A percentile compares a stretch with the other conserved stretches of the same genome.
Evolutionary conservation across 2,329 filamentous ascomycete genomes (phyloP).

Genomic region (Beauveria caledonica): DNA sequence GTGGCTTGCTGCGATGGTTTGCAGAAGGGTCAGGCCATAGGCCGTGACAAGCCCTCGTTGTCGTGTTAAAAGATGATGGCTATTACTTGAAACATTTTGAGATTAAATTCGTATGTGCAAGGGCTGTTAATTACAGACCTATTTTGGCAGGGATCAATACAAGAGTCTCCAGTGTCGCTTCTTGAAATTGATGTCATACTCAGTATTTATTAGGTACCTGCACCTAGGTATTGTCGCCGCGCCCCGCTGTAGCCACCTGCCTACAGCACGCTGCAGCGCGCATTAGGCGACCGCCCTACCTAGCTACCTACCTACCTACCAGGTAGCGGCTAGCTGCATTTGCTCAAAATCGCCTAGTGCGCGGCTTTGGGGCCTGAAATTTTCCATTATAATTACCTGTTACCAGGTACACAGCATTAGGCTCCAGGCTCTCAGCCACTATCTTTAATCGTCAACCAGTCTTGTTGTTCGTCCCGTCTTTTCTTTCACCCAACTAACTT

Average conservation of each 20-base stretch:
- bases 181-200: too few species aligned
- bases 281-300: not conserved
- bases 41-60: too few species aligned
- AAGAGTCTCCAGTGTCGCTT: too few species aligned
- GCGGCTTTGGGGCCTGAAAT: slow-evolving; percentile 14
- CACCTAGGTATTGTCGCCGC: too few species aligned
- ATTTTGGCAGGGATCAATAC: too few species aligned
- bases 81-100: too few species aligned
- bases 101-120: too few species aligned
- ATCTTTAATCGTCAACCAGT: not conserved
- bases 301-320: not conserved
- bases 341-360: slow-evolving; percentile 16
- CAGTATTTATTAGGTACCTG: too few species aligned
- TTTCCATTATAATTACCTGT: not conserved
- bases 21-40: not conserved
- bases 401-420: not conserved
- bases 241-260: too few species aligned
- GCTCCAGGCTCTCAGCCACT: slow-evolving; percentile 7
- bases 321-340: not conserved
- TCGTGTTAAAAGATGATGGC: too few species aligned
- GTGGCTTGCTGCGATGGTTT: not conserved
- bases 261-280: not conserved
- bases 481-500: not conserved
- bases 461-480: not conserved
- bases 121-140: too few species aligned